Base-by-base conservation (phyloP, 192 early-diverging fungal species). In the Mycoemilia scoparia region DNA sequence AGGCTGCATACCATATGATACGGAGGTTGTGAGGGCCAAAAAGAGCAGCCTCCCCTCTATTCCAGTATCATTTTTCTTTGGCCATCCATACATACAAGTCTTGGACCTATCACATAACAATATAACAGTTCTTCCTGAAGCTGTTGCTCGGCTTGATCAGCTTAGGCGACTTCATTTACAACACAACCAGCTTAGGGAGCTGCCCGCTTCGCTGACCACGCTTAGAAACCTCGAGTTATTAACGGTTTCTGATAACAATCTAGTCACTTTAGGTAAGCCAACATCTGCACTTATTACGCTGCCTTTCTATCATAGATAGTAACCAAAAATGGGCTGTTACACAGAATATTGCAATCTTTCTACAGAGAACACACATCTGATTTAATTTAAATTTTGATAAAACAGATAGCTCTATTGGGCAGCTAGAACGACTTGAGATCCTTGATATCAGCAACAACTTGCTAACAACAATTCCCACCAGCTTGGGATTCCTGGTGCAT, bases 361-460 rank as follows among this genome's bases (percentile, higher is more conserved):
- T n/a, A n/a, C n/a, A n/a, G n/a, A n/a, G n/a, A n/a, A n/a, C n/a
- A n/a, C n/a, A n/a, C n/a, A n/a, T n/a, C n/a, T n/a, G n/a, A n/a
- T n/a, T n/a, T n/a, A n/a, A n/a, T n/a, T n/a, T n/a, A n/a, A n/a
- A n/a, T n/a, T n/a, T n/a, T n/a, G n/a, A n/a, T n/a, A n/a, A n/a
- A n/a, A n/a, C n/a, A n/a, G 41, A 58, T 8, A 26, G 34, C 9
- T 45, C 36, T 18, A 14, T 65, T 5, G 41, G 51, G 11, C 55
- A 44, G 13, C 45, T 65, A 34, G 41, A 41, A 16, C 28, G 18
- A 7, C 49, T 65, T 35, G 55, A 52, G 12, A 45, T 54, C 41
- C 48, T 65, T 31, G 52, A 57, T 31, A 33, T 64, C n/a, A 57
- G 60, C 32, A 40, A 54, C 29, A 64, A 64, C 36, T 40, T 47